Conservation (phyloP, 2,329 filamentous ascomycete genomes). For the Calonectria pseudoreteaudii region DNA sequence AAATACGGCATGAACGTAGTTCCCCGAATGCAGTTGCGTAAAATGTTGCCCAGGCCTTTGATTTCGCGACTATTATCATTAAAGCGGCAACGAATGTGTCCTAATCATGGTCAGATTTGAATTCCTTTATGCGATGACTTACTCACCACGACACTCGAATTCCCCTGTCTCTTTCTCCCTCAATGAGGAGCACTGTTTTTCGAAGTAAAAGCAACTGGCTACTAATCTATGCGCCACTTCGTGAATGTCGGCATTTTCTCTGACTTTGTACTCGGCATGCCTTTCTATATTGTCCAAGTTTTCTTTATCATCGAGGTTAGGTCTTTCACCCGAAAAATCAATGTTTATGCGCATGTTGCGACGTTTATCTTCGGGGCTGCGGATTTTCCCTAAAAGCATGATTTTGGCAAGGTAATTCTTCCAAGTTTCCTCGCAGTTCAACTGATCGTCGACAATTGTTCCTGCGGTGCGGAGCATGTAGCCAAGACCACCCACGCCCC, state of each 20-base stretch:
- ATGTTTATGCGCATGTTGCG: conserved; percentile 6
- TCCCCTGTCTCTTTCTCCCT: neutral
- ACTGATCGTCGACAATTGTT: conserved; percentile 6
- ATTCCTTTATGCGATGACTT: neutral
- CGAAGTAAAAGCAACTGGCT: conserved; percentile 21
- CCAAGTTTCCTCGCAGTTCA: conserved; percentile 12
- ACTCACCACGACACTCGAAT: neutral
- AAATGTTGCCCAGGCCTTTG: conserved; percentile 3
- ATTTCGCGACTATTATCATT: neutral
- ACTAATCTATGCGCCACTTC: conserved; percentile 11
- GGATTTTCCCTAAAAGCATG: neutral
- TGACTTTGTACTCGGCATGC: neutral
- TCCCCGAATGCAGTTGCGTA: neutral
- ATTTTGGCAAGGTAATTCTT: neutral
- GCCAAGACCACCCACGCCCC: neutral
- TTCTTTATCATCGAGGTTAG: neutral
- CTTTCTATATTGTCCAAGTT: neutral
- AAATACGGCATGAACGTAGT: neutral
- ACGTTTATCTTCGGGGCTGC: neutral
- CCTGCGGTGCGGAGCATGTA: conserved; percentile 3
- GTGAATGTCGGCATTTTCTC: neutral
- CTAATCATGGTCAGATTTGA: neutral
- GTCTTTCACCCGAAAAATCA: neutral
- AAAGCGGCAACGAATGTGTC: conserved; percentile 16
- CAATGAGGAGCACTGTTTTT: neutral